Evolutionary conservation across 768 basidiomycete genomes (phyloP).

Genomic region (Dioszegia hungarica): DNA sequence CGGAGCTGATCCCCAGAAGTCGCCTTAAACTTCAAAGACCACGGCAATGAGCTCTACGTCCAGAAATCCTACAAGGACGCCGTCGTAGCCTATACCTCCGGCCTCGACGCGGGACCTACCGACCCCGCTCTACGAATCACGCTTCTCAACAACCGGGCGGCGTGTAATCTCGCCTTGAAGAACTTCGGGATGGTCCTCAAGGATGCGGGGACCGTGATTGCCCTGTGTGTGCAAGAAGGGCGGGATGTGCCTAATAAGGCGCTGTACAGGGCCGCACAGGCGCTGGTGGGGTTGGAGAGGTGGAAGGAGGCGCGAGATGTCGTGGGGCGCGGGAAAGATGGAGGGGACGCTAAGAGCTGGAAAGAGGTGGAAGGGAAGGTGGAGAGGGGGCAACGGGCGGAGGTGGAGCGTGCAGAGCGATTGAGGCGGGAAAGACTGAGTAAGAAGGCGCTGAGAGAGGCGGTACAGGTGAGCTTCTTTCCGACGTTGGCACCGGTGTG

Average conservation of each 20-base stretch:
- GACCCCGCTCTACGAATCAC: slow-evolving; percentile 54
- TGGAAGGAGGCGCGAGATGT: slow-evolving; percentile 79
- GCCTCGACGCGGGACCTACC: slow-evolving; percentile 74
- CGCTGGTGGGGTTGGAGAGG: slow-evolving; percentile 68
- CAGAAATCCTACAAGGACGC: slow-evolving; percentile 84
- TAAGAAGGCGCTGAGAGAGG: slow-evolving; percentile 56
- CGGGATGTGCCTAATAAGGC: slow-evolving; percentile 63
- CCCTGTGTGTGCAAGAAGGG: slow-evolving; percentile 18
- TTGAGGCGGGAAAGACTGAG: slow-evolving; percentile 53
- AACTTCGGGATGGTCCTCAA: slow-evolving; percentile 81
- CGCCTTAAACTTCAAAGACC: slow-evolving; percentile 86
- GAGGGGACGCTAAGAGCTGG: slow-evolving; percentile 53
- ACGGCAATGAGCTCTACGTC: slow-evolving; percentile 91
- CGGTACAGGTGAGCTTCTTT: slow-evolving; percentile 63
- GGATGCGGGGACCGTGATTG: slow-evolving; percentile 53
- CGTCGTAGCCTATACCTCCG: slow-evolving; percentile 81
- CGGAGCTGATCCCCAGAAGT: slow-evolving; percentile 58
- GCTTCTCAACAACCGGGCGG: slow-evolving; percentile 81
- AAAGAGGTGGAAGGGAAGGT: slow-evolving; percentile 51
- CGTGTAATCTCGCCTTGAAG: slow-evolving; percentile 82
- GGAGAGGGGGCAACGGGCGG: slow-evolving; percentile 26
- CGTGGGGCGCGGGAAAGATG: slow-evolving; percentile 56
- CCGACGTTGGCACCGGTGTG: too few species aligned
- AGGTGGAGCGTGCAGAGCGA: slow-evolving; percentile 46
- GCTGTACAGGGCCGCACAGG: slow-evolving; percentile 75